These are phyloP conservation scores for Kockiozyma suomiensis DNA, from an alignment of 805 yeast species.

Conservation along the genomic window DNA sequence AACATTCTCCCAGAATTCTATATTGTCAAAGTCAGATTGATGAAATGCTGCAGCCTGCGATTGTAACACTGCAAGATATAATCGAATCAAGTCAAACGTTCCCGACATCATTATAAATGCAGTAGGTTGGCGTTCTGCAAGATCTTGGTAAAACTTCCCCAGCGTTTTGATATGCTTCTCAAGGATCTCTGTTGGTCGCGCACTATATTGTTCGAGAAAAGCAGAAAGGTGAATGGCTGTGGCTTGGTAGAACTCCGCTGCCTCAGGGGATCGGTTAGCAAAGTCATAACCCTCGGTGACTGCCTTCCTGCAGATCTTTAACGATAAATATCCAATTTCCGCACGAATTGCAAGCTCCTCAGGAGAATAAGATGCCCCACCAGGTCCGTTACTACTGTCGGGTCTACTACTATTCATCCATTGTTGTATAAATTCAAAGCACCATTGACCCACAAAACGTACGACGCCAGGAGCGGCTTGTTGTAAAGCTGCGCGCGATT, in stretches of 20 bases:
- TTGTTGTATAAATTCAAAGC: constrained; percentile 58
- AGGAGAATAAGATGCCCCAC: not conserved
- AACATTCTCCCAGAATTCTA: constrained; percentile 72
- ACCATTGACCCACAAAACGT: constrained; percentile 61
- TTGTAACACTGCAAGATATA: constrained; percentile 62
- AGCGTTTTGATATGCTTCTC: constrained; percentile 74
- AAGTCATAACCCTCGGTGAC: constrained; percentile 66
- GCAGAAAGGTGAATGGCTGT: constrained; percentile 62
- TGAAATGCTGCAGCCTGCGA: constrained; percentile 57
- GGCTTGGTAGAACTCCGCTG: constrained; percentile 61
- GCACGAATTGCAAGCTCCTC: constrained; percentile 37
- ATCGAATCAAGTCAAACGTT: constrained; percentile 60
- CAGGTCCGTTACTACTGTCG: not conserved
- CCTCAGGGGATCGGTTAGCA: constrained; percentile 61
- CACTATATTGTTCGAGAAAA: constrained; percentile 57
- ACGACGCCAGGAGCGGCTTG: constrained; percentile 65
- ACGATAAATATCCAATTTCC: constrained; percentile 75
- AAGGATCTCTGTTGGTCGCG: constrained; percentile 46
- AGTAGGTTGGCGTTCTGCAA: constrained; percentile 64
- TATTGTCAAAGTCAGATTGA: constrained; percentile 54
- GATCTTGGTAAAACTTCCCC: constrained; percentile 68
- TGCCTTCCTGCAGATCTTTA: constrained; percentile 73
- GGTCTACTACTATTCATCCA: constrained; percentile 48
- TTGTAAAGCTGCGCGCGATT: constrained; percentile 77
- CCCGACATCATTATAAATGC: constrained; percentile 70